Conservation (phyloP, 345 rosid genomes). For the Conringia planisiliqua region DNA sequence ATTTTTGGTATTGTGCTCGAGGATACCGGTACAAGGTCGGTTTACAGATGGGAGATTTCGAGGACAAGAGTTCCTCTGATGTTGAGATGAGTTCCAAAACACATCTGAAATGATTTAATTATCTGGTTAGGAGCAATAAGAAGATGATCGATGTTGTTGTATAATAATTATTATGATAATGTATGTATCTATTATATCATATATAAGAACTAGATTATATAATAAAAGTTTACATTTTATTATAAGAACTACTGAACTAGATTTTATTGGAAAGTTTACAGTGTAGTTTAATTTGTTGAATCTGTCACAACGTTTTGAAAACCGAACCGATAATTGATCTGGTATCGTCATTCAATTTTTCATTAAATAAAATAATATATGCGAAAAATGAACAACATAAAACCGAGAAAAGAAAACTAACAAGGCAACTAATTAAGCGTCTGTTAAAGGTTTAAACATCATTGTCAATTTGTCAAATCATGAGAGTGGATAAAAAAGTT, state of each 20-base stretch:
- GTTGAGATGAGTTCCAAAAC: conserved; percentile 31
- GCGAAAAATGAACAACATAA: not conserved
- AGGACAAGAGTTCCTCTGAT: conserved; percentile 25
- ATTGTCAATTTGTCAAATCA: too few relatives aligned
- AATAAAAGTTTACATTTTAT: not conserved
- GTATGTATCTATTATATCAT: conserved; percentile 11
- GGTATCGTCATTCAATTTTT: not conserved
- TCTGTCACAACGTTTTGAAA: not conserved
- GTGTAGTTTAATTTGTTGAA: not conserved
- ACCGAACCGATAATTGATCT: too few relatives aligned
- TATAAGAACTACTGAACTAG: not conserved
- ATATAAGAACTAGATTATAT: not conserved
- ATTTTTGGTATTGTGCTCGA: conserved; percentile 61
- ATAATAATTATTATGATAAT: not conserved
- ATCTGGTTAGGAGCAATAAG: not conserved
- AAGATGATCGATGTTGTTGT: not conserved
- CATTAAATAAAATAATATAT: not conserved
- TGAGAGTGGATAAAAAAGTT: too few relatives aligned
- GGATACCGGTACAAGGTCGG: conserved; percentile 58
- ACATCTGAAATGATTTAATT: conserved; percentile 4
- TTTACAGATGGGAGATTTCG: conserved; percentile 47
- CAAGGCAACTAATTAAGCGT: too few relatives aligned
- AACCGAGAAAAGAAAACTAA: too few relatives aligned
- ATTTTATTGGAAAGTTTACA: not conserved
- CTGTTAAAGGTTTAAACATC: too few relatives aligned